phyloP scores from a whole-genome alignment of 1,284 basidiomycete genomes.

The Taiwanofungus camphoratus region DNA sequence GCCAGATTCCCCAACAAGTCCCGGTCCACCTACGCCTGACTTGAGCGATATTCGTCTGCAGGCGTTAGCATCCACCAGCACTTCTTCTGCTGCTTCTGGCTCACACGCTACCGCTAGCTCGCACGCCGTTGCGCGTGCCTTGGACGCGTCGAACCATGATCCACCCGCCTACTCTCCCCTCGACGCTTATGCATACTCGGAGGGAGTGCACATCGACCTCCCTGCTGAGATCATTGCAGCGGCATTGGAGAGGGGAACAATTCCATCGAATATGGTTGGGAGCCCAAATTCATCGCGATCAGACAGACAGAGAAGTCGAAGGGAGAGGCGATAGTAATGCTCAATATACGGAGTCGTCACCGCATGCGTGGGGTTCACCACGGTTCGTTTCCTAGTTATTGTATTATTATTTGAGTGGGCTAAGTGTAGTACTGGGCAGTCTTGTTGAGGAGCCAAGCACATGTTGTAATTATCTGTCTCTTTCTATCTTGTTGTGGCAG shows the following conservation, averaged over 20 bases:
- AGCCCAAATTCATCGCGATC: slow-evolving; percentile 36
- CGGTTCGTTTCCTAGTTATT: slow-evolving; percentile 17
- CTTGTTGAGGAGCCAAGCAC: slow-evolving; percentile 15
- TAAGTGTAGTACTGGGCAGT: slow-evolving; percentile 17
- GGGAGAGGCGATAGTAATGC: slow-evolving; percentile 34
- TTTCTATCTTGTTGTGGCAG: slow-evolving; percentile 20
- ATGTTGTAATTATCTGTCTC: slow-evolving; percentile 19
- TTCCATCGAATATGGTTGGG: slow-evolving; percentile 52
- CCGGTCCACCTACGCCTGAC: slow-evolving; percentile 75
- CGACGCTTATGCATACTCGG: slow-evolving; percentile 72
- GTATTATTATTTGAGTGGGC: slow-evolving; percentile 17
- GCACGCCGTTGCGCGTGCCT: slow-evolving; percentile 10
- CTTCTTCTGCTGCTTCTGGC: slow-evolving; percentile 10
- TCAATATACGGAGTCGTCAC: background rate
- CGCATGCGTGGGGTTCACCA: too few relatives aligned
- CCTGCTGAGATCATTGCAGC: slow-evolving; percentile 80
- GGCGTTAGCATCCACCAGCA: slow-evolving; percentile 44
- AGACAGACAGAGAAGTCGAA: slow-evolving; percentile 52
- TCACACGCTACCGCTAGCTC: slow-evolving; percentile 17
- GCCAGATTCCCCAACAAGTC: slow-evolving; percentile 67
- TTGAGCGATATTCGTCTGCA: slow-evolving; percentile 73
- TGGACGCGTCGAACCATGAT: slow-evolving; percentile 31
- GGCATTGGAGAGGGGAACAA: slow-evolving; percentile 61
- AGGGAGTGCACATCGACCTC: slow-evolving; percentile 77
- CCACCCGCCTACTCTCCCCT: slow-evolving; percentile 80